A percentile compares a stretch with the other conserved stretches of the same genome.
Evolutionary conservation across 2,329 filamentous ascomycete genomes (phyloP).

Genomic region (Geosmithia morbida): DNA sequence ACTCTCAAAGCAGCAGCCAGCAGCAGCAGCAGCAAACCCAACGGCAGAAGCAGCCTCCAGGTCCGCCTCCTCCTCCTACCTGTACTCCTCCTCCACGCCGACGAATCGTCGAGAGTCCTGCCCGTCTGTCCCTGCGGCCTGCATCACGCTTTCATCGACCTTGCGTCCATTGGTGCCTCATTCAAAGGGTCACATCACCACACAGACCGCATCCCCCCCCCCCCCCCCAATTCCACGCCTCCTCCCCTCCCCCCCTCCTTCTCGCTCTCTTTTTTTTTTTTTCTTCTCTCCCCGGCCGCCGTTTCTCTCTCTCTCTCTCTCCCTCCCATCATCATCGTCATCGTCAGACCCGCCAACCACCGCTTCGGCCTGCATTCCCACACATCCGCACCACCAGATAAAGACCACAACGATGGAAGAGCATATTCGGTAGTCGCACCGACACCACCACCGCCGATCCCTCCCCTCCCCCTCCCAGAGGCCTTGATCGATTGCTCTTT

Average conservation of each 20-base stretch:
- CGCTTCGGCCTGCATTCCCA: neutral
- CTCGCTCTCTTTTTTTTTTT: neutral
- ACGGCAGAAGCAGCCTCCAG: neutral
- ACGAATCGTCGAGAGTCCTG: neutral
- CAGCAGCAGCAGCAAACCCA: neutral
- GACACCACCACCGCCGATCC: slow-evolving; percentile 9
- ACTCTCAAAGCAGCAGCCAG: neutral
- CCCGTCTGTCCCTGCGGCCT: neutral
- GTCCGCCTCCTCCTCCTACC: neutral
- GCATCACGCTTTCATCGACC: neutral
- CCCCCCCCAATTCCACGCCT: neutral
- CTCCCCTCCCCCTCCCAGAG: slow-evolving; percentile 7
- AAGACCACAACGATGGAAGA: slow-evolving; percentile 15
- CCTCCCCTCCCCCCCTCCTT: neutral
- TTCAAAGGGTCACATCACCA: neutral
- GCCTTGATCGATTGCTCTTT: slow-evolving; percentile 8
- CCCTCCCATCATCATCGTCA: neutral
- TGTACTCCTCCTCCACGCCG: neutral
- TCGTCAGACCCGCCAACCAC: neutral
- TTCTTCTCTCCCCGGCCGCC: neutral
- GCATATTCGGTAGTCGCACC: slow-evolving; percentile 13
- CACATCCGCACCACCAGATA: neutral
- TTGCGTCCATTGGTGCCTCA: neutral
- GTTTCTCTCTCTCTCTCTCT: neutral
- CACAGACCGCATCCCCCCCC: neutral